These are phyloP conservation scores for Tylopilus sp. DNA, from an alignment of 768 basidiomycete genomes.

Conservation along the genomic window DNA sequence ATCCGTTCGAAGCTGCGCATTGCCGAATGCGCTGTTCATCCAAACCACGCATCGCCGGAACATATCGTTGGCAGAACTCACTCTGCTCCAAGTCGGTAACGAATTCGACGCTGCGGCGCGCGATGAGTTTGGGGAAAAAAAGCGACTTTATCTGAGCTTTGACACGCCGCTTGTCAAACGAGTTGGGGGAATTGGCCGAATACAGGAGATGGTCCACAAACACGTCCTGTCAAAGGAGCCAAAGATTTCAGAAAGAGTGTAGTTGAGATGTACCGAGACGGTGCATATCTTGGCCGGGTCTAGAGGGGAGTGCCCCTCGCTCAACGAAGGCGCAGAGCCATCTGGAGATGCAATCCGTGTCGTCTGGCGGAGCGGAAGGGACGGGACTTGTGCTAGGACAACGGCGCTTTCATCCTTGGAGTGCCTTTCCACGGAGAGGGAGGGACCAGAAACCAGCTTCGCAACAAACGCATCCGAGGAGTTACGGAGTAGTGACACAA, in stretches of 20 bases:
- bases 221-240: constrained; percentile 55
- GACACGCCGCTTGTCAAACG: constrained; percentile 87
- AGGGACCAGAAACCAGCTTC: constrained; percentile 83
- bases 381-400: constrained; percentile 85
- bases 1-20: constrained; percentile 72
- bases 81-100: constrained; percentile 56
- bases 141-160: constrained; percentile 76
- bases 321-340: constrained; percentile 25
- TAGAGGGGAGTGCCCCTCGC: constrained; percentile 55
- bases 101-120: constrained; percentile 63
- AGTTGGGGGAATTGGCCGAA: constrained; percentile 84
- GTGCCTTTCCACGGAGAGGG: constrained; percentile 77
- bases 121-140: constrained; percentile 69
- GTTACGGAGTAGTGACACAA: constrained; percentile 71
- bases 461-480: constrained; percentile 72
- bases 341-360: constrained; percentile 46
- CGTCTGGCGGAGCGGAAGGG: constrained; percentile 70
- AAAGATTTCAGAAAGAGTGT: constrained; percentile 70
- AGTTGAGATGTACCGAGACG: constrained; percentile 77
- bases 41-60: constrained; percentile 70
- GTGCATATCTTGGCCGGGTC: constrained; percentile 77
- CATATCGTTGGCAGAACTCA: constrained; percentile 75
- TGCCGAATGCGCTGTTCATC: constrained; percentile 65
- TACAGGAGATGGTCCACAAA: constrained; percentile 75
- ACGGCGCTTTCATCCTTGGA: constrained; percentile 71